These are phyloP conservation scores for Pseudopediastrum boryanum DNA, from an alignment of 139 green algal genomes.

Conservation along the genomic window DNA sequence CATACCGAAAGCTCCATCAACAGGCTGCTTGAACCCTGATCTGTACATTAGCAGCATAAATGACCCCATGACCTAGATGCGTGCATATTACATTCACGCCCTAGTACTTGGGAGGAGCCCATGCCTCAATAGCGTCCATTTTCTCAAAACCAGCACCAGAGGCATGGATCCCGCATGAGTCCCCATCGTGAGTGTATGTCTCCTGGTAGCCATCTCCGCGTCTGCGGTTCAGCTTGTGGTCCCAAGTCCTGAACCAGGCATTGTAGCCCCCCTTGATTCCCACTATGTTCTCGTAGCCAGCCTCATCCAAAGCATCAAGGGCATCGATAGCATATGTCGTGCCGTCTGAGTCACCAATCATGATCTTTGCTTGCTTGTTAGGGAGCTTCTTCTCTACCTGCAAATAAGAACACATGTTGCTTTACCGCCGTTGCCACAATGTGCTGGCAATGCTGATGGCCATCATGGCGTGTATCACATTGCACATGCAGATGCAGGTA, in stretches of 20 bases:
- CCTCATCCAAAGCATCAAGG: conserved; percentile 79
- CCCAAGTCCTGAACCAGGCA: conserved; percentile 70
- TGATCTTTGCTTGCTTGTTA: conserved; percentile 72
- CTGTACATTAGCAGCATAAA: no score
- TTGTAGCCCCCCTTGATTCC: conserved; percentile 83
- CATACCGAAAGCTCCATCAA: no score
- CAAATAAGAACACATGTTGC: no score
- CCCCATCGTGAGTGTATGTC: conserved; percentile 60
- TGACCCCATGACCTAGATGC: no score
- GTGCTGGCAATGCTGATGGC: neutral
- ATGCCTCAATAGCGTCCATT: conserved; percentile 58
- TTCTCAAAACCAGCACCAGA: conserved; percentile 65
- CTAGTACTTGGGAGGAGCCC: conserved; percentile 54
- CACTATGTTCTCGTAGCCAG: conserved; percentile 77
- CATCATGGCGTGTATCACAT: neutral
- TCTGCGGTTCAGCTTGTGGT: conserved; percentile 64
- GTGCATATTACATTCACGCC: conserved; percentile 20
- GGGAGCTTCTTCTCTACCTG: conserved; percentile 77
- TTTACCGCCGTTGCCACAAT: neutral
- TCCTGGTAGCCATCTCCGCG: conserved; percentile 58
- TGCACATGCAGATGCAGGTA: neutral
- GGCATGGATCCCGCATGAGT: conserved; percentile 77
- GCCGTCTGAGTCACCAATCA: conserved; percentile 82
- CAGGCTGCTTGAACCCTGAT: no score
- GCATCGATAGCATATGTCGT: conserved; percentile 80